A percentile compares a stretch with the other conserved stretches of the same genome.
phyloP scores from a whole-genome alignment of 2,329 filamentous ascomycete genomes.

The Diaporthe citrichinensis region DNA sequence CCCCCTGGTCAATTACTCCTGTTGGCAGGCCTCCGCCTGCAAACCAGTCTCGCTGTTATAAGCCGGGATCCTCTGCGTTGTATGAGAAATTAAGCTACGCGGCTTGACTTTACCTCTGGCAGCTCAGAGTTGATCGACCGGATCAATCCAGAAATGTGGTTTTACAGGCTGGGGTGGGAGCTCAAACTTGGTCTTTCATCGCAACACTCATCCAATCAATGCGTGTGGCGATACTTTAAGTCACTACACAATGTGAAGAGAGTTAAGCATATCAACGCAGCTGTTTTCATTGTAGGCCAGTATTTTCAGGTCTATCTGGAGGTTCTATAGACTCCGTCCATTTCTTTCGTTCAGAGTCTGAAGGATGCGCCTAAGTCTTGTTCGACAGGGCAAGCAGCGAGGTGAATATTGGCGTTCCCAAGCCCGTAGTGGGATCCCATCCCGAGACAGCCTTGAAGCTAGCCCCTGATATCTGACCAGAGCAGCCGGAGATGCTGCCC shows the following conservation, averaged over 20 bases:
- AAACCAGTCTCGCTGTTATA: not conserved
- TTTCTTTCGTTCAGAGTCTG: not conserved
- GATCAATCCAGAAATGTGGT: too few species aligned
- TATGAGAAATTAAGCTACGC: not conserved
- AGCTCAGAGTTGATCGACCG: not conserved
- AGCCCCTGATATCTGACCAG: conserved; percentile 30
- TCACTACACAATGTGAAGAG: not conserved
- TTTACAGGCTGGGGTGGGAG: too few species aligned
- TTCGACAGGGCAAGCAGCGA: conserved; percentile 36
- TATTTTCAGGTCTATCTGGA: not conserved
- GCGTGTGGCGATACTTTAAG: too few species aligned
- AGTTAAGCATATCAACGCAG: not conserved
- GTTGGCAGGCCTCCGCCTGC: not conserved
- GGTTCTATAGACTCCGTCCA: not conserved
- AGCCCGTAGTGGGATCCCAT: conserved; percentile 39
- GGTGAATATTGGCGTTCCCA: conserved; percentile 41
- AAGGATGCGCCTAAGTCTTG: not conserved
- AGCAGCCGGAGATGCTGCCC: conserved; percentile 33
- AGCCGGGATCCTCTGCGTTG: not conserved
- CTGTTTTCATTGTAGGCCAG: not conserved
- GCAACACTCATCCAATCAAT: not conserved
- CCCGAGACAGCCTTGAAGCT: conserved; percentile 39
- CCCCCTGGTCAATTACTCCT: not conserved
- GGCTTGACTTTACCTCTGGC: not conserved
- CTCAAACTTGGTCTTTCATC: too few species aligned